Conservation (phyloP, 768 basidiomycete species). For the Naganishia randhawae region DNA sequence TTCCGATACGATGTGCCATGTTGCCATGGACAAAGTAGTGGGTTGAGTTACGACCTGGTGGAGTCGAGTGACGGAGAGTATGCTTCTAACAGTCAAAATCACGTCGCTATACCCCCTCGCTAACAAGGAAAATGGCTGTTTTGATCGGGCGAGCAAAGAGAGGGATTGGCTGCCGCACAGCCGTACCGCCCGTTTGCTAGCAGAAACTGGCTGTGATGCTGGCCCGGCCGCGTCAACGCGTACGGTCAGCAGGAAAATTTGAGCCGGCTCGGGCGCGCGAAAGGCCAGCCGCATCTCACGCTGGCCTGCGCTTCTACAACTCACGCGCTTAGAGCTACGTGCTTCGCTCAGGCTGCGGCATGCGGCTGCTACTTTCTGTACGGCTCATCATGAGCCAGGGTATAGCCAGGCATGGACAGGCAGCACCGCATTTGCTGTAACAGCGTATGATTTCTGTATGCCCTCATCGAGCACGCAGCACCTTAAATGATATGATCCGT, state of each 20-base stretch:
- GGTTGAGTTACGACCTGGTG: slow-evolving; percentile 20
- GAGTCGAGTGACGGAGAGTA: slow-evolving; percentile 16
- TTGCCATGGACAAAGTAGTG: slow-evolving; percentile 23
- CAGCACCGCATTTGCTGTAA: too few species aligned
- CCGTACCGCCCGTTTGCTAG: neutral
- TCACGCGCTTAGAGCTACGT: neutral
- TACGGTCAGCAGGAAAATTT: slow-evolving; percentile 20
- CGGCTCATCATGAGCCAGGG: neutral
- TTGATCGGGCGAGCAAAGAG: slow-evolving; percentile 22
- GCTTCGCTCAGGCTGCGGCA: too few species aligned
- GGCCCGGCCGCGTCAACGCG: slow-evolving; percentile 6
- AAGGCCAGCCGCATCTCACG: neutral
- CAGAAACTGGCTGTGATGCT: slow-evolving; percentile 3
- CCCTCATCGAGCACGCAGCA: too few species aligned
- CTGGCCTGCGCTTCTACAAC: neutral
- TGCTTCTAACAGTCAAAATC: neutral
- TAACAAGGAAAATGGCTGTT: slow-evolving; percentile 10
- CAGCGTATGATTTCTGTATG: neutral
- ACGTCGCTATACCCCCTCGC: neutral
- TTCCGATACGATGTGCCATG: slow-evolving; percentile 25
- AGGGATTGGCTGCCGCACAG: slow-evolving; percentile 13
- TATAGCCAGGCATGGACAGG: too few species aligned
- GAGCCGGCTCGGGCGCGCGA: neutral
- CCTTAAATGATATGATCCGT: neutral
- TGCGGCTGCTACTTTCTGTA: neutral